Percentiles rank a stretch among this genome's conserved stretches.
Evolutionary conservation across 371 early-diverging fungal genomes (phyloP).

Genomic region (Quaeritorhiza haematococci): DNA sequence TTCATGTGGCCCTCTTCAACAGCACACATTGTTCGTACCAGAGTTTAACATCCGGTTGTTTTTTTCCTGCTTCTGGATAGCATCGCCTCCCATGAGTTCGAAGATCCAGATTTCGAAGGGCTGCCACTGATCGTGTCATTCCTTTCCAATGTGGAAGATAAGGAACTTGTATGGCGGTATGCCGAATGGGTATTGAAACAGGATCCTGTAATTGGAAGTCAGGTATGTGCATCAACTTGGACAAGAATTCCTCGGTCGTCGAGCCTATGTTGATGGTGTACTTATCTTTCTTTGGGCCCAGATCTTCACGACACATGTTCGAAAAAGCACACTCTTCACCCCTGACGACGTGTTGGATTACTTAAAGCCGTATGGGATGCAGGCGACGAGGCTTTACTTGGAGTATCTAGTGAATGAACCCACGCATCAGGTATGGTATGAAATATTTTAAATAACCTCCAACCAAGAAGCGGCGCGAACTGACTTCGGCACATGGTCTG

Average conservation of each 20-base stretch:
- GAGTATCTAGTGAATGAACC: slow-evolving; percentile 66
- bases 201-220: slow-evolving; percentile 33
- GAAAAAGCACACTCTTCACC: slow-evolving; percentile 43
- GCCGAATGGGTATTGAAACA: slow-evolving; percentile 56
- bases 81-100: slow-evolving; percentile 44
- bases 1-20: background rate
- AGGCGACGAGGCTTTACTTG: slow-evolving; percentile 42
- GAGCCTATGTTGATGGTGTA: too few relatives aligned
- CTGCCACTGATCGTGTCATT: slow-evolving; percentile 43
- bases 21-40: background rate
- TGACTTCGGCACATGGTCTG: background rate
- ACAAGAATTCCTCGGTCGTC: too few relatives aligned
- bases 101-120: slow-evolving; percentile 53
- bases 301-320: slow-evolving; percentile 20
- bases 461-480: too few relatives aligned
- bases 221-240: background rate
- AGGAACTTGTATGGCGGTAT: slow-evolving; percentile 47
- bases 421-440: slow-evolving; percentile 32
- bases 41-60: too few relatives aligned
- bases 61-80: slow-evolving; percentile 26
- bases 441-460: too few relatives aligned
- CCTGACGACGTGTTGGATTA: slow-evolving; percentile 42
- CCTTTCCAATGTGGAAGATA: slow-evolving; percentile 34
- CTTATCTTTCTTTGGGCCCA: too few relatives aligned
- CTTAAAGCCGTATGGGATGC: slow-evolving; percentile 38